Base-by-base conservation (phyloP, 2,329 filamentous ascomycete species). In the Colletotrichum sp. region DNA sequence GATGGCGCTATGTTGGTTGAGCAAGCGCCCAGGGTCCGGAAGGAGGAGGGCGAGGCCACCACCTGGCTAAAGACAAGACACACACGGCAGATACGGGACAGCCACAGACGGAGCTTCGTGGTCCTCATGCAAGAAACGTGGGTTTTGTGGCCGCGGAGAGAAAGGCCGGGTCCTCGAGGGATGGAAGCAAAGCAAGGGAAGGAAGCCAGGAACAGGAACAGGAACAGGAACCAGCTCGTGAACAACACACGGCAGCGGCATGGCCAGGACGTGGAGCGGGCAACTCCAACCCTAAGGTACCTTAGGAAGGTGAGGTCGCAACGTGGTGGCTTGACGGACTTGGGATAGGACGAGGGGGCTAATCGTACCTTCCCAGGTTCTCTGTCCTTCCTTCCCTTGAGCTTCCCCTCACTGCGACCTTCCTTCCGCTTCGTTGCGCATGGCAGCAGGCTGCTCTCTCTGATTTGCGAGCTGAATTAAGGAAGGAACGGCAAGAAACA, bases 251-350 rank as follows among this genome's bases (percentile, higher is more conserved):
- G 34, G 61, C 55, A 16, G 55, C 34, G 44, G 44, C 68, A 30
- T 57, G 30, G 61, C n/a, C 52, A 63, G 59, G 59, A 63, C 44
- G n/a, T 22, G 44, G 44, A 48, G 44, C 44, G 44, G 44, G 44
- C 44, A 48, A 48, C 44, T 48, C 44, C 44, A 22, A 48, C 44
- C 44, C 44, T 48, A 25, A 25, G 25, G 25, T 25, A 25, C 25
- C 25, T 25, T 3, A 39, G 36, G 36, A n/a, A n/a, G 44, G 44
- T 13, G 60, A 57, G 61, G 22, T 28, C 63, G 39, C 63, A 68
- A 72, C 73, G 72, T 74, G 72, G 63, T 74, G 68, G 73, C 73
- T 68, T 68, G 39, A 68, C 57, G 39, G 19, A 34, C 32, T 64
- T 22, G 19, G 64, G 64, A 59, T 22, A 59, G 52, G 52, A 30